Conservation (phyloP, 2,329 filamentous ascomycete genomes). For the Trichoderma aggressivum region DNA sequence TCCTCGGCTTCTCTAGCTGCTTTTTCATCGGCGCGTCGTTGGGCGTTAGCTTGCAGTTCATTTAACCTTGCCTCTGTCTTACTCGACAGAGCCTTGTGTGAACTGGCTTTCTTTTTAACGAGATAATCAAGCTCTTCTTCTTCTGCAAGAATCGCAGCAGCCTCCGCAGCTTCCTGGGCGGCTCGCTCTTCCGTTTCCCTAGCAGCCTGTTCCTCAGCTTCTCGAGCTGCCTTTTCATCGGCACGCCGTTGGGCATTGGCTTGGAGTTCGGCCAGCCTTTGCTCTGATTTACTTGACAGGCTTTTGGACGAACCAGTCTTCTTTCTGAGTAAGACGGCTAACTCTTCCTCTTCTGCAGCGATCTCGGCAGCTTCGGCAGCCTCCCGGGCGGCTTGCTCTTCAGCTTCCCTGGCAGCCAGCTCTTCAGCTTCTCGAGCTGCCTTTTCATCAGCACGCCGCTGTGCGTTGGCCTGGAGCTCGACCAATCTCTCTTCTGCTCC, state of each 20-base stretch:
- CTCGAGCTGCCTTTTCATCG: not conserved
- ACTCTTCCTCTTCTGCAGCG: conserved; percentile 2
- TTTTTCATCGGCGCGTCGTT: conserved; percentile 18
- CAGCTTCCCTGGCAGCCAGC: conserved; percentile 18
- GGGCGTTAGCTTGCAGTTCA: conserved; percentile 19
- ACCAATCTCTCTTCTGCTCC: conserved; percentile 31
- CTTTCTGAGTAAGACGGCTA: not conserved
- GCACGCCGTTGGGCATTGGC: not conserved
- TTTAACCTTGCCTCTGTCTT: conserved; percentile 31
- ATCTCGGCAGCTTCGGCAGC: conserved; percentile 2
- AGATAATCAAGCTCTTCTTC: conserved; percentile 25
- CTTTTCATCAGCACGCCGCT: conserved; percentile 18
- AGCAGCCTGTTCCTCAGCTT: conserved; percentile 19
- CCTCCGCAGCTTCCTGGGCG: conserved; percentile 22
- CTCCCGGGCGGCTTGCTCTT: not conserved
- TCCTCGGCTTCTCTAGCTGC: conserved; percentile 23
- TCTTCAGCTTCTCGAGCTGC: conserved; percentile 26
- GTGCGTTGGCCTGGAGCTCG: conserved; percentile 19
- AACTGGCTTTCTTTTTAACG: conserved; percentile 36
- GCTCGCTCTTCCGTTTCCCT: conserved; percentile 21
- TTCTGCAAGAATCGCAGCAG: conserved; percentile 17
- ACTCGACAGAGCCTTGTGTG: conserved; percentile 25
- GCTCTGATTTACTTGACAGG: not conserved
- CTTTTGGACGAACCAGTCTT: not conserved
- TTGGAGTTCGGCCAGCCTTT: not conserved